Evolutionary conservation across 306 rosid genomes (phyloP), one percentile per base, ranked within the genome.

Genomic region (Cucumis cinereus): DNA sequence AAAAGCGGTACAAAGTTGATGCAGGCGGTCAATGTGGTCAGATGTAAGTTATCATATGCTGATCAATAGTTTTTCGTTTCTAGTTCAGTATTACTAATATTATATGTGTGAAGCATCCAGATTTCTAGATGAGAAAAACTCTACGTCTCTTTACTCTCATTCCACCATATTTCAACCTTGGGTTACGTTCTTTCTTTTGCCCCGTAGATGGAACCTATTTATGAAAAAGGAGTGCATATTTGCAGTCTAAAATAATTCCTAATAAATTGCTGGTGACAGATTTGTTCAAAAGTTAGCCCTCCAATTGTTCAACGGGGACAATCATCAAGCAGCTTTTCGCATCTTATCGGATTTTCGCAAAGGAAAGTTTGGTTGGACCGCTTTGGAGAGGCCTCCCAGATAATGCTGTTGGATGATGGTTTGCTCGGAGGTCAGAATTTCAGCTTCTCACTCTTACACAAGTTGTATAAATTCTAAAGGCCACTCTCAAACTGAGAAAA

Each of bases 321-420:
- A 62, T 69, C 86, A 94, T 81, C 98, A 92, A 83, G 95, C 93
- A 1, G 90, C 97, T 58, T 91, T 83, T 47, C 93, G 98, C 2
- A 43, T 94, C 74, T 82, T 94, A 69, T 75, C 91, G 11, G 98
- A 94, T 90, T 94, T 91, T 82, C 89, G 95, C 50, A 94, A 89
- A 85, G 98, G 96, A 8, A 90, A 73, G 84, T 84, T 92, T 70
- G 96, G 97, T 78, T 94, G 98, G 98, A 80, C 87, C 54, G 92
- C 96, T 66, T 67, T 90, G 57, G 98, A 94, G 90, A 88, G 96
- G 81, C 98, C 98, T 43, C 89, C 98, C 23, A 79, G 82, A 57
- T 91, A 70, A 47, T 15, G 58, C 58, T 47, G 58, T 70, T 23
- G 74, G 55, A 68, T 68, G 55, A 43, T 43, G n/a, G 12, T 20